Percentiles rank a stretch among this genome's conserved stretches.
phyloP scores from a whole-genome alignment of 2,329 filamentous ascomycete genomes.

The Neopestalotiopsis sp. region DNA sequence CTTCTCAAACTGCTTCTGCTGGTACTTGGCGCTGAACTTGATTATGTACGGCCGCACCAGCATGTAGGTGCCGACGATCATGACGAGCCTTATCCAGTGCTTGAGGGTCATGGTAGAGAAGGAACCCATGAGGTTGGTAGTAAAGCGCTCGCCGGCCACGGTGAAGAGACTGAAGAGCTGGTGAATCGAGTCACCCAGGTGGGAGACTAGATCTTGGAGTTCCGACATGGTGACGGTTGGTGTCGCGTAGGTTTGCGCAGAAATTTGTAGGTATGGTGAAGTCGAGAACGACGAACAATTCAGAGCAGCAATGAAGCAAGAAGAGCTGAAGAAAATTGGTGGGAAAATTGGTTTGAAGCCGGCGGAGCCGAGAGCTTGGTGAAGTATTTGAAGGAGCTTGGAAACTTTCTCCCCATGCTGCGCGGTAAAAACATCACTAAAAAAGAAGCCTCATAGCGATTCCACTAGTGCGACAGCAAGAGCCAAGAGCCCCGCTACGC shows the following conservation, averaged over 20 bases:
- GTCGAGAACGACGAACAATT: background rate
- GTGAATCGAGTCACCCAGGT: slow-evolving; percentile 33
- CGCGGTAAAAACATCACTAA: slow-evolving; percentile 8
- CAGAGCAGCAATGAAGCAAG: background rate
- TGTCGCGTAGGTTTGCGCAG: slow-evolving; percentile 4
- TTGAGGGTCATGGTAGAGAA: slow-evolving; percentile 56
- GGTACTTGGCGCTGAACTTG: slow-evolving; percentile 66
- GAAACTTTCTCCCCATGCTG: slow-evolving; percentile 3
- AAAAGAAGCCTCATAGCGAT: slow-evolving; percentile 1
- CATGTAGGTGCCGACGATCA: slow-evolving; percentile 74
- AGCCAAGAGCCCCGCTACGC: background rate
- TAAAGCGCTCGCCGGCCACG: slow-evolving; percentile 38
- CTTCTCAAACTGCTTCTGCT: slow-evolving; percentile 69
- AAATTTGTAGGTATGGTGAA: background rate
- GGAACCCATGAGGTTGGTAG: slow-evolving; percentile 54
- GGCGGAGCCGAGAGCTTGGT: background rate
- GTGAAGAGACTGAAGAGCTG: slow-evolving; percentile 33
- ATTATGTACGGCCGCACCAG: slow-evolving; percentile 77
- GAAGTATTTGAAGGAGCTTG: background rate
- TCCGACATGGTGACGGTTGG: slow-evolving; percentile 32
- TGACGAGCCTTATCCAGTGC: slow-evolving; percentile 71
- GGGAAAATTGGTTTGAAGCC: background rate
- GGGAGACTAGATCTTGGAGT: slow-evolving; percentile 34
- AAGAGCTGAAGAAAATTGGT: slow-evolving; percentile 6
- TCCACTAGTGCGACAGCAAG: slow-evolving; percentile 2